Evolutionary conservation across 1,284 basidiomycete species (phyloP), one percentile per base, ranked within the genome.

Genomic region (Malassezia sp.): DNA sequence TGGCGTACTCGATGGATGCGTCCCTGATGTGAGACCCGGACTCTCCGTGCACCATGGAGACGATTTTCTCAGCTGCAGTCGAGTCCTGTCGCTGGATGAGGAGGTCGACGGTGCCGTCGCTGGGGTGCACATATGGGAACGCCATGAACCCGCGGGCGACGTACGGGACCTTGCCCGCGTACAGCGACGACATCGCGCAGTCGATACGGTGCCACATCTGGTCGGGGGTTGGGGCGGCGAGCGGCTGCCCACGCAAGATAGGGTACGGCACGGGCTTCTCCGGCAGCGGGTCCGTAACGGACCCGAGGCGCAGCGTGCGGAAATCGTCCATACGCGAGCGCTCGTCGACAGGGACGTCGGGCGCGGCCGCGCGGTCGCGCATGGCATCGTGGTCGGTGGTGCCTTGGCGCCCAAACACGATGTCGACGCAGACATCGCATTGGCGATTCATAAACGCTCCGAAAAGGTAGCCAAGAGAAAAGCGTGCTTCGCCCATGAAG

Each of bases 401-500:
- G 34, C 47, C 47, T 18, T 10, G 14, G n/a, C 27, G 14, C 4
- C 66, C 66, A 0, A 69, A 43, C 40, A 61, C 59, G 51, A 66
- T 50, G 37, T 67, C 57, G 5, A 69, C 41, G 29, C 62, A 53
- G 4, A 66, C 56, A 2, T 58, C 53, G 42, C 63, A 66, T 17
- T 44, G 49, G 24, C 45, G 49, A 31, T 69, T 67, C 18, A 49
- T 44, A 12, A 69, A 17, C 11, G 61, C 62, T 17, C 59, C 58
- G 42, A 80, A 77, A 2, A 95, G 62, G 67, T 82, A 83, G 3
- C 90, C 89, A 42, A 81, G 74, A n/a, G 84, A 66, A 72, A 96
- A 97, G 2, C 91, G 81, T 7, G 78, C 75, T 66, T 88, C 84
- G n/a, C 91, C 91, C 78, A 97, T 81, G 80, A 86, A 93, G 3